Base-by-base conservation (phyloP, 306 rosid genomes). In the Casuarina cunninghamiana region DNA sequence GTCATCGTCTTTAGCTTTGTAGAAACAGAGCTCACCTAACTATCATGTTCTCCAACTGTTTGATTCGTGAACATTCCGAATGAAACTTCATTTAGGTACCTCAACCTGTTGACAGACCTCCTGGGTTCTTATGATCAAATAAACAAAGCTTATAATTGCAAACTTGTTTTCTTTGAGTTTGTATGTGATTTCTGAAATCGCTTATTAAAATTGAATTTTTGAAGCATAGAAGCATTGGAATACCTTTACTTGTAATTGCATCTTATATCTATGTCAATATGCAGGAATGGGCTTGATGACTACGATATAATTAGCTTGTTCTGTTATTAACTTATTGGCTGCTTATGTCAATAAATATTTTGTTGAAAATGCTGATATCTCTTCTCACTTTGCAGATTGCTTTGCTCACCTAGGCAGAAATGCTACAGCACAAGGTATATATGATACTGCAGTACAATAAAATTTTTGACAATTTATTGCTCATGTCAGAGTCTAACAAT, bases 321-420 rank as follows among this genome's bases (percentile, higher is more conserved):
- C 41, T 65, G 3, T 65, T 6, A n/a, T 57, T 57, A 21, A 57
- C 19, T 19, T 57, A 57, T 21, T 32, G 39, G 15, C 16, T 66
- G 32, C 49, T 15, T 54, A 21, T 60, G 54, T 41, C 53, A 21
- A 26, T 5, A 11, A 19, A 69, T 10, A 42, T 71, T 45, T 48
- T 5, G 48, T 69, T 80, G 75, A 75, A 11, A 63, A 72, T 77
- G 72, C 19, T 80, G 19, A 77, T 53, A 48, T 60, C 61, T 83
- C 74, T 84, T 79, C 42, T 71, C 63, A 41, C 76, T 51, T 45
- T 88, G 85, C 94, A 96, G 98, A 49, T 82, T 96, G 96, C 84
- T 90, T 88, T 86, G 91, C 98, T 73, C 91, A 90, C 81, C 54
- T 72, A n/a, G 88, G 82, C 42, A 17, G 78, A 38, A 88, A 87